phyloP scores from a whole-genome alignment of 2,329 filamentous ascomycete genomes.

The Purpureocillium lavendulum region DNA sequence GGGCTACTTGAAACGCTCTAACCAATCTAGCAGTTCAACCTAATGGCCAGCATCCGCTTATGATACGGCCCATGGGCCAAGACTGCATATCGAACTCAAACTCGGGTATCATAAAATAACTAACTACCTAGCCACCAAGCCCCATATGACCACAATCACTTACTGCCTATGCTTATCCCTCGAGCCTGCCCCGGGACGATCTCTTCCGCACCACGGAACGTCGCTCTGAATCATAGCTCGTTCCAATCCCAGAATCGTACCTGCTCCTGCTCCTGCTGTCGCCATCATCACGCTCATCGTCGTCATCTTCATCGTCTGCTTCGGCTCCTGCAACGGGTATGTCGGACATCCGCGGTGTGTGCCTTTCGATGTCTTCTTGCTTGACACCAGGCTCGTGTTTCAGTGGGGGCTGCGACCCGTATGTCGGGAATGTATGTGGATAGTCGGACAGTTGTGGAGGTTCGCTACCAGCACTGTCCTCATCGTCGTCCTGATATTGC shows the following conservation, averaged over 20 bases:
- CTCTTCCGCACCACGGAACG: slow-evolving; percentile 21
- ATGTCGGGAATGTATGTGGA: slow-evolving; percentile 34
- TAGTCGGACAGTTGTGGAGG: slow-evolving; percentile 28
- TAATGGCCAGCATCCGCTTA: too few relatives aligned
- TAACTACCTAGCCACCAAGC: too few relatives aligned
- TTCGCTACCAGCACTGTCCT: slow-evolving; percentile 15
- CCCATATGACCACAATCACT: too few relatives aligned
- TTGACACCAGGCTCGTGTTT: slow-evolving; percentile 31
- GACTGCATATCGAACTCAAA: too few relatives aligned
- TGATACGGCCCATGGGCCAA: too few relatives aligned
- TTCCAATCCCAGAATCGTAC: slow-evolving; percentile 44
- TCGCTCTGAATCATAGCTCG: slow-evolving; percentile 38
- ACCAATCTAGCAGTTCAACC: too few relatives aligned
- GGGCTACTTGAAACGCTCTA: too few relatives aligned
- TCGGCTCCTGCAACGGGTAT: slow-evolving; percentile 27
- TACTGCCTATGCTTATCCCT: too few relatives aligned
- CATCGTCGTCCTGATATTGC: slow-evolving; percentile 7
- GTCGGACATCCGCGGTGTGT: slow-evolving; percentile 20
- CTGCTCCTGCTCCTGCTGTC: slow-evolving; percentile 14
- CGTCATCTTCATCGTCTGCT: slow-evolving; percentile 37
- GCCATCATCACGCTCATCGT: slow-evolving; percentile 27
- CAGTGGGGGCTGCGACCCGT: slow-evolving; percentile 29
- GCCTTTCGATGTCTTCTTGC: slow-evolving; percentile 19
- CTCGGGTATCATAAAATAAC: too few relatives aligned
- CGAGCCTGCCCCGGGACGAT: slow-evolving; percentile 1